Conservation (phyloP, 1,139 yeast species). For the Magnusiomyces suaveolens region DNA sequence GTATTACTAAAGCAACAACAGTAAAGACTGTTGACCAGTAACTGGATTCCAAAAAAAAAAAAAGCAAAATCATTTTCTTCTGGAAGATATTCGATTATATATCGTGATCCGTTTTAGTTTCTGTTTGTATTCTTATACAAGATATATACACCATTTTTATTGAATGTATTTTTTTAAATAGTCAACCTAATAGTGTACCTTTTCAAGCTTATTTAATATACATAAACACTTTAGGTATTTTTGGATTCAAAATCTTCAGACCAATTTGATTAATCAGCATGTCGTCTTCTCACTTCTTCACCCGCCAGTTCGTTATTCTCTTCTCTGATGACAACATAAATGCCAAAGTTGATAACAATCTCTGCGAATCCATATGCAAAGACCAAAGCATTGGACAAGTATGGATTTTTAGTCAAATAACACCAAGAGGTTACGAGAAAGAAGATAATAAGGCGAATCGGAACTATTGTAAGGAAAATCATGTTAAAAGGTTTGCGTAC, state of each 20-base stretch:
- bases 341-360: slow-evolving; percentile 27
- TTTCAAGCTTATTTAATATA: background rate
- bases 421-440: slow-evolving; percentile 42
- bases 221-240: background rate
- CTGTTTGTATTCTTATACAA: too few relatives aligned
- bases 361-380: slow-evolving; percentile 47
- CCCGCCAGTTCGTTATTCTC: slow-evolving; percentile 30
- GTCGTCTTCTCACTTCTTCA: slow-evolving; percentile 4
- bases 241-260: background rate
- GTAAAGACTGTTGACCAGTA: background rate
- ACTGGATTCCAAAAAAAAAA: background rate
- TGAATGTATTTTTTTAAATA: too few relatives aligned
- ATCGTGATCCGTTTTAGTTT: too few relatives aligned
- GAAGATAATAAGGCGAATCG: slow-evolving; percentile 50
- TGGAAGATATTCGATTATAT: too few relatives aligned
- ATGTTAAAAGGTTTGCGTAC: too few relatives aligned
- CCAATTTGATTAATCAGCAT: background rate
- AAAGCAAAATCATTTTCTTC: too few relatives aligned
- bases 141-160: too few relatives aligned
- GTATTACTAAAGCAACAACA: slow-evolving; percentile 25
- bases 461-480: too few relatives aligned
- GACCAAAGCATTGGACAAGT: slow-evolving; percentile 41
- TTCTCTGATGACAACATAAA: slow-evolving; percentile 29
- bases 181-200: too few relatives aligned
- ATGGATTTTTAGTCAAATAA: slow-evolving; percentile 29